Conservation (phyloP, 495 filamentous ascomycete genomes). For the Aspergillus bridgeri region DNA sequence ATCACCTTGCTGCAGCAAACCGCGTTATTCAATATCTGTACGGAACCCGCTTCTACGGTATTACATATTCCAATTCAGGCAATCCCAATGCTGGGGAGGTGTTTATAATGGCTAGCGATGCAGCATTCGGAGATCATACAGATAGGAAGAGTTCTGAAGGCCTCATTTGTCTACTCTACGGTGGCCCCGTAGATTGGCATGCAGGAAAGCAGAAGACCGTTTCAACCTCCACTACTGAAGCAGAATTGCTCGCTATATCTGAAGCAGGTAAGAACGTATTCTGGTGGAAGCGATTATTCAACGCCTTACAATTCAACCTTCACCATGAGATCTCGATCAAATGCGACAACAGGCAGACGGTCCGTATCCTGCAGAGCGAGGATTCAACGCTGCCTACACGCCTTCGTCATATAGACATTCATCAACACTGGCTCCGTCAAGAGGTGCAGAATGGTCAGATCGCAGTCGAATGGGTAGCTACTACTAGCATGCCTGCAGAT, state of each 20-base stretch:
- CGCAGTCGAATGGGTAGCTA: not conserved
- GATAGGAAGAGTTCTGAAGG: constrained; percentile 19
- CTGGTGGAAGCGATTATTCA: constrained; percentile 13
- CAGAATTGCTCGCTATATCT: constrained; percentile 17
- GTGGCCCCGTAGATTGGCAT: constrained; percentile 21
- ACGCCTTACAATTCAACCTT: not conserved
- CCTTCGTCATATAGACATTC: not conserved
- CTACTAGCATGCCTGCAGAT: not conserved
- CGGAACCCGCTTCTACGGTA: not conserved
- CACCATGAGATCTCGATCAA: not conserved
- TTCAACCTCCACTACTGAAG: constrained; percentile 18
- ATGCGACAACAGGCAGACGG: not conserved
- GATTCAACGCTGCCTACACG: not conserved
- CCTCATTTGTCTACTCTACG: constrained; percentile 17
- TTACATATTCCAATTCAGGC: not conserved
- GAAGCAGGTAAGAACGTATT: not conserved
- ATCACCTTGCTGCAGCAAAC: constrained; percentile 14
- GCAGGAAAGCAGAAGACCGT: constrained; percentile 21
- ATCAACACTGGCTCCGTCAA: not conserved
- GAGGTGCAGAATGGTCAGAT: not conserved
- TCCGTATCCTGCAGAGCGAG: not conserved
- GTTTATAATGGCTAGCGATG: constrained; percentile 1
- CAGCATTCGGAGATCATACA: constrained; percentile 10
- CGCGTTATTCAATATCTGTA: not conserved
- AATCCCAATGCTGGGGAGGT: not conserved